A percentile compares a stretch with the other conserved stretches of the same genome.
phyloP scores from a whole-genome alignment of 805 yeast species.

The Clavispora fructus region DNA sequence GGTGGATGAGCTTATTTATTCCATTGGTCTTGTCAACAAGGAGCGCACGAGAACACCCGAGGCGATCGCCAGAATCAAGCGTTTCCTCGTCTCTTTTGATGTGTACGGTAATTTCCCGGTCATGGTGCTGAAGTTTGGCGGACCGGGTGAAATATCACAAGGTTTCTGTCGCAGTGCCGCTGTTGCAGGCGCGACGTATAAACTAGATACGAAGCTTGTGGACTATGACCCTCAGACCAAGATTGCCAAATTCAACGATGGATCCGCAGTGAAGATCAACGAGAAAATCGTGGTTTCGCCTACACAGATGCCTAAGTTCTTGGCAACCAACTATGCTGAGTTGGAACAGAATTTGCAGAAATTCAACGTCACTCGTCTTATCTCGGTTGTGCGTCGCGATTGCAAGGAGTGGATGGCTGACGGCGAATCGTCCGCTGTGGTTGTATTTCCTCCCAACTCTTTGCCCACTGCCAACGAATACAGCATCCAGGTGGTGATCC shows the following conservation, averaged over 20 bases:
- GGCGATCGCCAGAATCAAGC: conserved; percentile 75
- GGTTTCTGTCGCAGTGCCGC: conserved; percentile 98
- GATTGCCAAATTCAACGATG: conserved; percentile 70
- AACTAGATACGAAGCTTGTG: conserved; percentile 61
- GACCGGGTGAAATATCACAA: conserved; percentile 92
- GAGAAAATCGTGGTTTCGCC: conserved; percentile 80
- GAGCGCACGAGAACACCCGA: conserved; percentile 59
- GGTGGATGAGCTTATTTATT: conserved; percentile 74
- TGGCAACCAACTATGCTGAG: conserved; percentile 36
- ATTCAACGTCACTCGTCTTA: conserved; percentile 65
- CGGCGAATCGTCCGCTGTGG: conserved; percentile 77
- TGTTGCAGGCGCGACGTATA: conserved; percentile 94
- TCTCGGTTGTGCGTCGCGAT: conserved; percentile 77
- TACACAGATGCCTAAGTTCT: conserved; percentile 47
- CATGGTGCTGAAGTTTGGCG: conserved; percentile 86
- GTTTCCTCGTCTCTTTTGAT: conserved; percentile 80
- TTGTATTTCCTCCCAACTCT: conserved; percentile 87
- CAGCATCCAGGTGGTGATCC: conserved; percentile 82
- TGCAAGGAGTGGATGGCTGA: conserved; percentile 91
- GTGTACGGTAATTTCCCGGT: conserved; percentile 95
- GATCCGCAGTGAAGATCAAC: conserved; percentile 64
- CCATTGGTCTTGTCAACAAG: conserved; percentile 75
- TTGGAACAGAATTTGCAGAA: conserved; percentile 38
- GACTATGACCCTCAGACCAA: conserved; percentile 63
- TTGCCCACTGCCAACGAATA: conserved; percentile 57